Base-by-base conservation (phyloP, 1,284 basidiomycete genomes). In the Clitocybe nebularis region DNA sequence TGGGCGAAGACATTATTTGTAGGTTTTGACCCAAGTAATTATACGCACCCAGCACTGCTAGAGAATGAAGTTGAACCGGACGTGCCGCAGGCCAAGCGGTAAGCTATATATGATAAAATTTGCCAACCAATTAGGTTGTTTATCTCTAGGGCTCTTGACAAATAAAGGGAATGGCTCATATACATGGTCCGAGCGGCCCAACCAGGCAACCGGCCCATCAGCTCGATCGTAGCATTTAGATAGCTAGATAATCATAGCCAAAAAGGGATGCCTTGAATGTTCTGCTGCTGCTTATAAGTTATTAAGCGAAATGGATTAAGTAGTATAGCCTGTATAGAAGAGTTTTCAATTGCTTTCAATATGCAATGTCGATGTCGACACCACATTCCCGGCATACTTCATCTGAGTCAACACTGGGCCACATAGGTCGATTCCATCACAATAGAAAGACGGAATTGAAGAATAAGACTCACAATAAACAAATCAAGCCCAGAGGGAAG, bases 61-160 rank as follows among this genome's bases (percentile, higher is more conserved):
- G n/a, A n/a, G n/a, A n/a, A n/a, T n/a, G n/a, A n/a, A n/a, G n/a
- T n/a, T n/a, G n/a, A n/a, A n/a, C n/a, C n/a, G n/a, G 24, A 26
- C 7, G n/a, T 7, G 24, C n/a, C 24, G n/a, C 24, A n/a, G 24
- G 7, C 14, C 14, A 14, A 21, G 33, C 21, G n/a, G 9, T 25
- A 45, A 36, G 20, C 33, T 17, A 3, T 35, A 26, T 29, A 33
- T 21, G 19, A 37, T 19, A 14, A 13, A 19, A 20, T 21, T 30
- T 35, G 40, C 11, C 20, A 25, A 16, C 9, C 20, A 13, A 5
- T 10, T 17, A 32, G 14, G 25, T 33, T 44, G 32, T 44, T 44
- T 44, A 36, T 21, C n/a, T 35, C 20, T 14, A 20, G 29, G n/a
- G 34, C 8, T 29, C 9, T 19, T 21, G 33, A 29, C 41, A 43